These are phyloP conservation scores for Xylariaceae sp. DNA, from an alignment of 2,329 filamentous ascomycete genomes.

Conservation along the genomic window DNA sequence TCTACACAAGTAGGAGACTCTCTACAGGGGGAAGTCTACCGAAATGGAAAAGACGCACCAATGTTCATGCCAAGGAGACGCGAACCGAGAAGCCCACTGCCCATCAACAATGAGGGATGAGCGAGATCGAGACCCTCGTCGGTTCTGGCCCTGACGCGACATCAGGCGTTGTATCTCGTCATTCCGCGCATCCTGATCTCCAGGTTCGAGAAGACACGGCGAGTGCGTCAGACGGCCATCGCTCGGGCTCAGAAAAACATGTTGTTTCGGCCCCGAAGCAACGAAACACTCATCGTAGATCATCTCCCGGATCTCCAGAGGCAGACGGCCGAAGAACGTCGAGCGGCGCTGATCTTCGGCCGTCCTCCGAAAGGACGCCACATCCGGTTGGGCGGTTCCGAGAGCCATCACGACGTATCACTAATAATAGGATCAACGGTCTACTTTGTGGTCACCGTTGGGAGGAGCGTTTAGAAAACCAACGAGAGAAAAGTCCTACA, in stretches of 20 bases:
- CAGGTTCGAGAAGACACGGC: slow-evolving; percentile 14
- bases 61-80: slow-evolving; percentile 21
- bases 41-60: slow-evolving; percentile 1
- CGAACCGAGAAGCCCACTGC: slow-evolving; percentile 16
- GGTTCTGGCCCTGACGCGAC: slow-evolving; percentile 1
- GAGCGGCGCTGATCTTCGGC: slow-evolving; percentile 15
- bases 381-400: background rate
- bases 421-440: background rate
- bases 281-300: slow-evolving; percentile 22
- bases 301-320: slow-evolving; percentile 22
- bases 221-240: slow-evolving; percentile 16
- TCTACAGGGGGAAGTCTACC: too few species aligned
- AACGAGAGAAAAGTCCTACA: background rate
- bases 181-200: slow-evolving; percentile 14
- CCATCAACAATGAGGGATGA: slow-evolving; percentile 10
- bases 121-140: slow-evolving; percentile 9
- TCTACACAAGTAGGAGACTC: too few species aligned
- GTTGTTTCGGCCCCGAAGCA: slow-evolving; percentile 19
- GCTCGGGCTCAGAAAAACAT: slow-evolving; percentile 15
- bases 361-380: slow-evolving; percentile 6
- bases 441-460: too few species aligned
- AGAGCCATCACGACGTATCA: background rate
- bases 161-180: slow-evolving; percentile 17
- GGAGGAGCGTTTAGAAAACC: background rate
- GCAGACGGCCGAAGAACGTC: slow-evolving; percentile 16